Conservation (phyloP, 106 monocot genomes). For the Dioscorea zingiberensis region DNA sequence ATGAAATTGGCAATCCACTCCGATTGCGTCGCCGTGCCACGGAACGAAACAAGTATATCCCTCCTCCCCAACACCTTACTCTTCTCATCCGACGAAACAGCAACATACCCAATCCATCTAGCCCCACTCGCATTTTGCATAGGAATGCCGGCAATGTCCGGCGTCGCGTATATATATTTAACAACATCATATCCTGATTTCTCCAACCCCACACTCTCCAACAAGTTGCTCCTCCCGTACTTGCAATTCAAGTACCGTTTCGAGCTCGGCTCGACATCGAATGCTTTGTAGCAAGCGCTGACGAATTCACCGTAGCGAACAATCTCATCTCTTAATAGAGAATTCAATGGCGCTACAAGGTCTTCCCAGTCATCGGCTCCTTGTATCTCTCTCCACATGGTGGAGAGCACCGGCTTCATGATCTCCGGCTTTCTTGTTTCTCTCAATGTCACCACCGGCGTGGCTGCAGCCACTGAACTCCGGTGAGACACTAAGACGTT, state of each 20-base stretch:
- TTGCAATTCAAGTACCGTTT: constrained; percentile 30
- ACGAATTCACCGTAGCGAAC: constrained; percentile 35
- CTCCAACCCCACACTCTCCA: constrained; percentile 1
- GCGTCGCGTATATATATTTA: constrained; percentile 30
- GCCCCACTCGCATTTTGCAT: neutral
- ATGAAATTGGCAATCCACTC: constrained; percentile 33
- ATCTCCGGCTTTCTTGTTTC: no score
- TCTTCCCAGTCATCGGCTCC: constrained; percentile 16
- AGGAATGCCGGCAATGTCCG: constrained; percentile 11
- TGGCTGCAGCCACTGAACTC: no score
- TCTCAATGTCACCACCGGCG: no score
- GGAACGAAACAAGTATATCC: constrained; percentile 28
- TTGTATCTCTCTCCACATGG: constrained; percentile 23
- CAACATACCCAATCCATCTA: constrained; percentile 12
- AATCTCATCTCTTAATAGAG: constrained; percentile 25
- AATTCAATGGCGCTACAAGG: constrained; percentile 21
- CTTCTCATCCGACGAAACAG: neutral
- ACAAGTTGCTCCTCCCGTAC: constrained; percentile 13
- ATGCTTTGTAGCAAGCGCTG: constrained; percentile 30
- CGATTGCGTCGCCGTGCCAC: constrained; percentile 21
- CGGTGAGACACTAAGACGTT: no score
- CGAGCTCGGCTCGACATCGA: constrained; percentile 28
- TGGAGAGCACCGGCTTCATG: neutral
- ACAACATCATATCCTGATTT: constrained; percentile 22
- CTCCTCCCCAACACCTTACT: neutral